These are phyloP conservation scores for Petunia secreta DNA, from an alignment of 257 asterid genomes.

Conservation along the genomic window DNA sequence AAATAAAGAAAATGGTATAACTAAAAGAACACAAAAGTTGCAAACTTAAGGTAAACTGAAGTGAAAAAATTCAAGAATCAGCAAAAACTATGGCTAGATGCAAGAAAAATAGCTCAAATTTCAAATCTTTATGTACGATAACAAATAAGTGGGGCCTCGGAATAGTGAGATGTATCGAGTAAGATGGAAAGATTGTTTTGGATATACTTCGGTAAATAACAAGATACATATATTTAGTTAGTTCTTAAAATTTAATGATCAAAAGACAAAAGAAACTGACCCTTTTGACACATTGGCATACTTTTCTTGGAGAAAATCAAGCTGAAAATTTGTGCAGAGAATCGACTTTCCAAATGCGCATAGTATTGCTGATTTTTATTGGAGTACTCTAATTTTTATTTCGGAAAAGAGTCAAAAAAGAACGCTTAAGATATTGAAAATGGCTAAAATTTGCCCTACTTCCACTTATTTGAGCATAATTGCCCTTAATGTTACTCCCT, in stretches of 20 bases:
- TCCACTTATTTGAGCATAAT: too few relatives aligned
- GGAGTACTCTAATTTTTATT: too few relatives aligned
- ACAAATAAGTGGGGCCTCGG: not conserved
- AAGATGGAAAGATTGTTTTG: too few relatives aligned
- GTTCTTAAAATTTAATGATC: not conserved
- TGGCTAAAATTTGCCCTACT: too few relatives aligned
- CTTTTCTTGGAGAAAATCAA: not conserved
- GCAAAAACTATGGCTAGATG: not conserved
- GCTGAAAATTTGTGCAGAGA: not conserved
- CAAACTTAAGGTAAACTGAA: constrained; percentile 11
- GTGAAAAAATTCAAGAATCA: not conserved
- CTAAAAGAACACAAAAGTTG: constrained; percentile 3
- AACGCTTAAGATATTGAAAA: too few relatives aligned
- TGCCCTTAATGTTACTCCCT: too few relatives aligned
- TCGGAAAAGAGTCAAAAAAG: too few relatives aligned
- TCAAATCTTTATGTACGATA: not conserved
- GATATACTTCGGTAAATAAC: not conserved
- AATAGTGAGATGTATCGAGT: too few relatives aligned
- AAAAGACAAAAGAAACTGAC: not conserved
- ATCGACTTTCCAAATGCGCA: not conserved
- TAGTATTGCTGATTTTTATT: not conserved
- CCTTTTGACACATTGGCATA: not conserved
- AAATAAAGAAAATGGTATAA: not conserved
- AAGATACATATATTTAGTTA: not conserved
- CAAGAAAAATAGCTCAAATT: constrained; percentile 6